Evolutionary conservation across 31 red algal genomes (phyloP), one percentile per base, ranked within the genome.

Genomic region (Endocladia muricata): DNA sequence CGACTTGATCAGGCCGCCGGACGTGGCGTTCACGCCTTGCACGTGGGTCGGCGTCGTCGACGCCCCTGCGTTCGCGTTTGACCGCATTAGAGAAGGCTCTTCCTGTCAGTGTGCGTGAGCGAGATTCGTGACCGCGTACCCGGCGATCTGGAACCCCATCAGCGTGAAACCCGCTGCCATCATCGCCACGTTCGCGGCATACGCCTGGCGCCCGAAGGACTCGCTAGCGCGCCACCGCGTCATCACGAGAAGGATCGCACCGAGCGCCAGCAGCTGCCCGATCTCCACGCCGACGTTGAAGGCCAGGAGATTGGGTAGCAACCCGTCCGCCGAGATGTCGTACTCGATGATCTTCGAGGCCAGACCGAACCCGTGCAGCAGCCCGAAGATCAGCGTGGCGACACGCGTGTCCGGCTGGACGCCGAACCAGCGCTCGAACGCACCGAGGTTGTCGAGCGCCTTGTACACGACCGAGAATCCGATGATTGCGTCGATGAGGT

Each of bases 401-500:
- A n/a, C 47, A 15, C n/a, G 11, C 13, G 47, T 52, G 47, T 52
- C n/a, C 13, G 47, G 47, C n/a, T 52, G 47, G n/a, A 15, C n/a
- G 11, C 47, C 47, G 13, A 52, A n/a, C 47, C 47, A 52, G 11
- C n/a, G 13, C n/a, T 52, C n/a, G n/a, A 52, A 52, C 47, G n/a
- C 47, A 13, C 47, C 47, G n/a, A n/a, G n/a, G n/a, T n/a, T n/a
- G n/a, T n/a, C n/a, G n/a, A n/a, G n/a, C n/a, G n/a, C n/a, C n/a
- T n/a, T n/a, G n/a, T n/a, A n/a, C 47, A n/a, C 47, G 11, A 52
- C 47, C 13, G 47, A 52, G n/a, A 52, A 52, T 15, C 47, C 47
- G n/a, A 52, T 52, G 47, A 52, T 52, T n/a, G 47, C 47, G n/a
- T 52, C 47, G n/a, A 52, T 52, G n/a, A 52, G 11, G 47, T 52